Conservation (phyloP, 345 rosid species). For the Mallotus nudiflorus region DNA sequence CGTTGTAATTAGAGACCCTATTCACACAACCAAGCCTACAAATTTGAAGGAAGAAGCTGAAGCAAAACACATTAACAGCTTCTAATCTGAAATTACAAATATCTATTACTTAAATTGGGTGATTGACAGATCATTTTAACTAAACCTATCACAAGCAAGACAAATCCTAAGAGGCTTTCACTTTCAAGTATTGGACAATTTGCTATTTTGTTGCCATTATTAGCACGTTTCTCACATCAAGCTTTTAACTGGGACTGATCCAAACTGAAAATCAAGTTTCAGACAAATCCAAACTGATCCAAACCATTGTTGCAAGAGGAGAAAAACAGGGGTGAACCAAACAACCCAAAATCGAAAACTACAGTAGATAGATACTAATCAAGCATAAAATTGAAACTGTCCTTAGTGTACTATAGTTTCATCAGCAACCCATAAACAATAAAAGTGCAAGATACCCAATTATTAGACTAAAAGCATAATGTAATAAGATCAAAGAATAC, state of each 20-base stretch:
- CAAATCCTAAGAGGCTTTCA: too few species aligned
- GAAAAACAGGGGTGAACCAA: not conserved
- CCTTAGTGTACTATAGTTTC: not conserved
- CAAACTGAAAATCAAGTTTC: not conserved
- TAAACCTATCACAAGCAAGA: too few species aligned
- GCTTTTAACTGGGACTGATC: not conserved
- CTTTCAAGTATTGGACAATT: not conserved
- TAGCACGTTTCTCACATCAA: not conserved
- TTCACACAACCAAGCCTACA: not conserved
- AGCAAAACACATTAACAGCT: not conserved
- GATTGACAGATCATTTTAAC: too few species aligned
- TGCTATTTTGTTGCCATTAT: not conserved
- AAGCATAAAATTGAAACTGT: not conserved
- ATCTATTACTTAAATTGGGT: not conserved
- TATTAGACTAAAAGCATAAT: too few species aligned
- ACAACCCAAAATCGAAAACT: not conserved
- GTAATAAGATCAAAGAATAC: slow-evolving; percentile 22
- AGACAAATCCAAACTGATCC: not conserved
- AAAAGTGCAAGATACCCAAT: not conserved
- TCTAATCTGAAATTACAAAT: too few species aligned
- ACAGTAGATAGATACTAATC: too few species aligned
- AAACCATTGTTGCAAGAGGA: not conserved
- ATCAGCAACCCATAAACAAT: not conserved
- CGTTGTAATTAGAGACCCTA: slow-evolving; percentile 7
- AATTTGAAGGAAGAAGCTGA: not conserved